Evolutionary conservation across 2,329 filamentous ascomycete genomes (phyloP), one percentile per base, ranked within the genome.

Genomic region (Pseudogymnoascus sp.): DNA sequence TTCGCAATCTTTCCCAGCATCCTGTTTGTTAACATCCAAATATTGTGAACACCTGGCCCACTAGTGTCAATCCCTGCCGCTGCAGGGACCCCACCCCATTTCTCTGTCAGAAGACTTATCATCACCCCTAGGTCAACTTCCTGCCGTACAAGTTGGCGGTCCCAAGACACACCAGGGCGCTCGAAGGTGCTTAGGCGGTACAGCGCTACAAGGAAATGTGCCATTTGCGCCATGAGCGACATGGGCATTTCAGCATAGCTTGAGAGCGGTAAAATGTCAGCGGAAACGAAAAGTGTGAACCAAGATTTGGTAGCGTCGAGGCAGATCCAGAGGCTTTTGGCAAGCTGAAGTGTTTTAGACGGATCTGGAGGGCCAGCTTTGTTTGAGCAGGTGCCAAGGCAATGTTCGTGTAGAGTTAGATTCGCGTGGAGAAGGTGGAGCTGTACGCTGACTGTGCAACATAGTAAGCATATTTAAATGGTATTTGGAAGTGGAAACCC

Each of bases 181-280:
- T 56, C 47, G 6, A 56, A 56, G n/a, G 47, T 56, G 16, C 47
- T 56, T 19, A 56, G 29, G 10, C 47, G 47, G 29, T 56, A 56
- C 26, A 56, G 47, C n/a, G 29, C 47, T 4, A 56, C 29, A 56
- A 56, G 11, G 47, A 56, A 56, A 56, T 56, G 26, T 19, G 47
- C 47, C 47, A 56, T 56, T 33, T 56, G 47, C n/a, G 47, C 14
- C 47, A 56, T 56, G n/a, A 56, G 11, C n/a, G 47, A n/a, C 47
- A 56, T 56, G 26, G 47, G 47, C 47, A 56, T 56, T 56, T 56
- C 47, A 11, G 47, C 47, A 56, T 56, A 56, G 26, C 47, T 56
- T 31, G 47, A 56, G 26, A 56, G 47, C n/a, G 47, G 47, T 13
- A 56, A 19, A 56, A 56, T 19, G 16, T 56, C 47, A 19, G 26